These are phyloP conservation scores for Pezicula radicicola DNA, from an alignment of 2,329 filamentous ascomycete genomes.

Conservation along the genomic window DNA sequence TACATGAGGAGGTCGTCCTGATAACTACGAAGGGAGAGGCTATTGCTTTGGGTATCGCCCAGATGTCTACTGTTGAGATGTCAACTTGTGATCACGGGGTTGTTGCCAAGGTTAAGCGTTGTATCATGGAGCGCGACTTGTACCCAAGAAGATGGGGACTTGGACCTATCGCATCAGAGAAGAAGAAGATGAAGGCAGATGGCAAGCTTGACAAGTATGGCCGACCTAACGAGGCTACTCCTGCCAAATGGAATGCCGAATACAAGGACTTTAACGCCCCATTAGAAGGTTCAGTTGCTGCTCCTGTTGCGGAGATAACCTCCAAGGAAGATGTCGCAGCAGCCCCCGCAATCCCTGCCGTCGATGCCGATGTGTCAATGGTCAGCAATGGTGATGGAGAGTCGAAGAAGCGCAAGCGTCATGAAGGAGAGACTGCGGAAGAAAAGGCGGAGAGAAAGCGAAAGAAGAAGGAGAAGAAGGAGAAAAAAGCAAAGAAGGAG, in stretches of 20 bases:
- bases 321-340: constrained; percentile 34
- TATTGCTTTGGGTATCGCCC: constrained; percentile 91
- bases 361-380: constrained; percentile 41
- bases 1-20: constrained; percentile 92
- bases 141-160: constrained; percentile 97
- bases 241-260: constrained; percentile 84
- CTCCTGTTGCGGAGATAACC: constrained; percentile 38
- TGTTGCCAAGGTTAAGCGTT: constrained; percentile 97
- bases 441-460: constrained; percentile 53
- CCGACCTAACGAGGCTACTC: constrained; percentile 86
- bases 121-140: constrained; percentile 98
- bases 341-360: constrained; percentile 32
- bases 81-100: constrained; percentile 96
- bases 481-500: constrained; percentile 46
- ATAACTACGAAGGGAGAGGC: constrained; percentile 99
- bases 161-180: constrained; percentile 88
- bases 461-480: constrained; percentile 50
- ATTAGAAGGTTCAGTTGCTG: constrained; percentile 35
- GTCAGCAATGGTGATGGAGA: constrained; percentile 52
- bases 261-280: constrained; percentile 86
- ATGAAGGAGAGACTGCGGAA: constrained; percentile 71
- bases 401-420: constrained; percentile 78
- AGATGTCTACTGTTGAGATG: constrained; percentile 98
- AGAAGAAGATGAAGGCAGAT: constrained; percentile 99
- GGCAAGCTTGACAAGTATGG: constrained; percentile 99